Base-by-base conservation (phyloP, 371 early-diverging fungal genomes). In the Mortierella sp. region DNA sequence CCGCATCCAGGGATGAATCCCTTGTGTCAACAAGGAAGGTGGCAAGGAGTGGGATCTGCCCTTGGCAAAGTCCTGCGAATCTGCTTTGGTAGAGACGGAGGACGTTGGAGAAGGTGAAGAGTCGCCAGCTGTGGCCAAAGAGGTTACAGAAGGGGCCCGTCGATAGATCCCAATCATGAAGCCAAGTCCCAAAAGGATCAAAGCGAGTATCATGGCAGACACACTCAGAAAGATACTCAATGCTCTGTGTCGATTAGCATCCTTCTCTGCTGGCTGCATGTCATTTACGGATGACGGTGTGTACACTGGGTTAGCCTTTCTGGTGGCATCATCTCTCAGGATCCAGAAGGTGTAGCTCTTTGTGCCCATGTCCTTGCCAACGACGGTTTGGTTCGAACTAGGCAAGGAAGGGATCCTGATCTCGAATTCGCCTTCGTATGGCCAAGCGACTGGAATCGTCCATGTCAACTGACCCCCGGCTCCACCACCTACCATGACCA, bases 341-440 rank as follows among this genome's bases (percentile, higher is more conserved):
- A 74, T 74, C 76, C 76, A 74, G 39, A 74, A 74, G 12, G 61
- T 51, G 5, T 9, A 61, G 16, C 64, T 66, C 39, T 43, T 67
- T 49, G 63, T 45, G 6, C 30, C 53, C 27, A 8, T 34, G 34
- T 49, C 47, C 23, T 14, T 21, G 30, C n/a, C n/a, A n/a, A n/a
- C n/a, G n/a, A n/a, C n/a, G n/a, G n/a, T n/a, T n/a, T n/a, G n/a
- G n/a, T 14, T 41, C 10, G 39, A 34, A 24, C 39, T 23, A 39
- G 38, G 9, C 7, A 57, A 14, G 12, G 64, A 54, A 0, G 67
- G 67, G 45, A 69, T 64, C 54, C 48, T 45, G 49, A 74, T 64
- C 58, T 74, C 69, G 39, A 74, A 74, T 49, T 69, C 76, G 2
- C 76, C 76, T 50, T 74, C 76, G 30, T 64, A 61, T 21, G 45